Conservation (phyloP, 352 stramenopile species). For the Peronosclerospora sorghi region DNA sequence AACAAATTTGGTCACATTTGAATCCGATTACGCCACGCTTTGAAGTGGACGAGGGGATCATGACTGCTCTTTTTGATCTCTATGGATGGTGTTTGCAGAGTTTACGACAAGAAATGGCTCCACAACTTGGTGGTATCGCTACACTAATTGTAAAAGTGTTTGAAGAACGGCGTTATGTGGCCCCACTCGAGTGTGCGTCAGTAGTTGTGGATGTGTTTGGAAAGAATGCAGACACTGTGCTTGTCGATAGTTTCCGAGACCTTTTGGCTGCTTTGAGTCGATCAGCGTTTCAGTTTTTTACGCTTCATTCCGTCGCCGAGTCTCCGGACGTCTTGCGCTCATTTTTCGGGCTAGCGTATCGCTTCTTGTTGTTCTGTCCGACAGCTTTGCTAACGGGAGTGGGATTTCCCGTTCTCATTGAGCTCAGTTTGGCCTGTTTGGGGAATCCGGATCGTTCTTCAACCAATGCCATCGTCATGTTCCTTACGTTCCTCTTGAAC, state of each 20-base stretch:
- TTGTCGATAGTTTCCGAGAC: slow-evolving; percentile 40
- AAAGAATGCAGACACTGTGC: slow-evolving; percentile 25
- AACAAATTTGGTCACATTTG: slow-evolving; percentile 51
- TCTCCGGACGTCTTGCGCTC: slow-evolving; percentile 48
- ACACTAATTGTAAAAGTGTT: slow-evolving; percentile 55
- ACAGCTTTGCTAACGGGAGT: slow-evolving; percentile 39
- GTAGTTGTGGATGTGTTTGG: slow-evolving; percentile 64
- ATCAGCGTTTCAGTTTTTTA: slow-evolving; percentile 58
- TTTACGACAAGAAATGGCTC: slow-evolving; percentile 41
- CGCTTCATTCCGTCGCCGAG: slow-evolving; percentile 39
- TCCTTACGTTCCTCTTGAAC: slow-evolving; percentile 48
- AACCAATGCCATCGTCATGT: slow-evolving; percentile 58
- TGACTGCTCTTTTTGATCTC: slow-evolving; percentile 52
- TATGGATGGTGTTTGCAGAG: slow-evolving; percentile 68
- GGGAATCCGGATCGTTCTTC: slow-evolving; percentile 55
- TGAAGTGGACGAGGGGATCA: slow-evolving; percentile 28
- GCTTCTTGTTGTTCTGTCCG: slow-evolving; percentile 61
- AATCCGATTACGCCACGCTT: slow-evolving; percentile 30
- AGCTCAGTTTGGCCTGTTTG: slow-evolving; percentile 47
- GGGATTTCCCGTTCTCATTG: slow-evolving; percentile 48
- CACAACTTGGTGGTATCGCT: slow-evolving; percentile 35
- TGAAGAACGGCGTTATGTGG: slow-evolving; percentile 35
- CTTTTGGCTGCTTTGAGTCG: slow-evolving; percentile 50
- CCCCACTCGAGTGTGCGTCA: slow-evolving; percentile 52
- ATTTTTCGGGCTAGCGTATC: slow-evolving; percentile 60